Evolutionary conservation across 202 grass and related monocot species (phyloP), one percentile per base, ranked within the genome.

Genomic region (Musa balbisiana): DNA sequence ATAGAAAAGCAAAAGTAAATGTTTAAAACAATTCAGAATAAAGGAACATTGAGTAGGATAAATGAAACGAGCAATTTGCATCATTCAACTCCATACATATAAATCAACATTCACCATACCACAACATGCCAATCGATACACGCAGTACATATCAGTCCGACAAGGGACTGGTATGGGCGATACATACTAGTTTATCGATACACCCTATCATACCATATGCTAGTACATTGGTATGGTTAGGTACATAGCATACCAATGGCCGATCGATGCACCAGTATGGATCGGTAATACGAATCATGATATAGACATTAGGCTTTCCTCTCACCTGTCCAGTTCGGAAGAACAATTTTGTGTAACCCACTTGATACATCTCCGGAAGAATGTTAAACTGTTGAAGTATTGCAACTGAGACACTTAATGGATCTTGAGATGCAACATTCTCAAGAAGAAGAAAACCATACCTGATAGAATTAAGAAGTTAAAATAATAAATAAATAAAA

Each of bases 381-480:
- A 98, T 98, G 76, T 93, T 98, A 73, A 98, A 98, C 53, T 98
- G 94, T 49, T 91, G 90, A 85, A 98, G 94, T 82, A 98, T 98
- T 78, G 90, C 94, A 83, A 93, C 90, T 33, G 94, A 98, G 83
- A 98, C 90, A 73, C 88, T 93, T 49, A 98, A 81, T 77, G 94
- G 94, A 65, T 98, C 94, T 98, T 86, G 91, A 69, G 90, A 98
- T 69, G 88, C 74, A 22, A 88, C 83, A 84, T 85, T 86, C 83
- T 98, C 93, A 72, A 97, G 88, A 80, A 97, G 87, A 88, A 97
- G 88, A 81, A 97, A 97, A 11, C 90, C 94, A 62, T 97, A 97
- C 81, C 94, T 97, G 74, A 80, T 52, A 63, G 10, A 49, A 73
- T 29, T 52, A 24, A 24, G 20, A 71, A 75, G 74, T 55, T 79